Percentiles rank a stretch among this genome's conserved stretches.
phyloP scores from a whole-genome alignment of 2,329 filamentous ascomycete genomes.

The Furcasterigmium sp. region DNA sequence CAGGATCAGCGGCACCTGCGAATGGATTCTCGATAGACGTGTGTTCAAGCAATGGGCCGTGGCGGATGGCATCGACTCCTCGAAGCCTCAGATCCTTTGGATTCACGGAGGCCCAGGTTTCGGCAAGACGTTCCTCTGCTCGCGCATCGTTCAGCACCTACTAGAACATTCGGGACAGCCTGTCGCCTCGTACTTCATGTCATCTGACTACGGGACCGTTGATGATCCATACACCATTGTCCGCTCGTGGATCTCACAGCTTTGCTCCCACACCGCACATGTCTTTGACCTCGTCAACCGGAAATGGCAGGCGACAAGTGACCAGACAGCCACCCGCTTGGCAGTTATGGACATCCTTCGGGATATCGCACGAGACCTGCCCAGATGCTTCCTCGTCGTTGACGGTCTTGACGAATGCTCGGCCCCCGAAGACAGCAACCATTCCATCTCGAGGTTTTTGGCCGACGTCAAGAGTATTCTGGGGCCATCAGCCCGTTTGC shows the following conservation, averaged over 20 bases:
- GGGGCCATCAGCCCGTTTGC: slow-evolving; percentile 6
- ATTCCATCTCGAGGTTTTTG: slow-evolving; percentile 12
- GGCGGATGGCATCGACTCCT: neutral
- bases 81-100: slow-evolving; percentile 19
- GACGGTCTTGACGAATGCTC: slow-evolving; percentile 30
- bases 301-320: neutral
- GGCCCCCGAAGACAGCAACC: neutral
- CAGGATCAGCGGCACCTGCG: slow-evolving; percentile 16
- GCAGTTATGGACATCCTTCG: slow-evolving; percentile 15
- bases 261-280: slow-evolving; percentile 4
- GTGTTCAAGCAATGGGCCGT: slow-evolving; percentile 14
- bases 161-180: neutral
- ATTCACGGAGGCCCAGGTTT: slow-evolving; percentile 22
- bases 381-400: slow-evolving; percentile 16
- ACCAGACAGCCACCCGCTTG: slow-evolving; percentile 8
- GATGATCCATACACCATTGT: slow-evolving; percentile 17
- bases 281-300: slow-evolving; percentile 7
- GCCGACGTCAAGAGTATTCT: slow-evolving; percentile 3
- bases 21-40: slow-evolving; percentile 17
- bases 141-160: slow-evolving; percentile 17
- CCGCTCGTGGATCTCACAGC: slow-evolving; percentile 22
- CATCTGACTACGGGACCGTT: slow-evolving; percentile 20
- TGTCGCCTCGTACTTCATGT: slow-evolving; percentile 20
- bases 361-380: slow-evolving; percentile 6
- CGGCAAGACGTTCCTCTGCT: slow-evolving; percentile 27